phyloP scores from a whole-genome alignment of 2,329 filamentous ascomycete genomes.

The Xylogone sp. region DNA sequence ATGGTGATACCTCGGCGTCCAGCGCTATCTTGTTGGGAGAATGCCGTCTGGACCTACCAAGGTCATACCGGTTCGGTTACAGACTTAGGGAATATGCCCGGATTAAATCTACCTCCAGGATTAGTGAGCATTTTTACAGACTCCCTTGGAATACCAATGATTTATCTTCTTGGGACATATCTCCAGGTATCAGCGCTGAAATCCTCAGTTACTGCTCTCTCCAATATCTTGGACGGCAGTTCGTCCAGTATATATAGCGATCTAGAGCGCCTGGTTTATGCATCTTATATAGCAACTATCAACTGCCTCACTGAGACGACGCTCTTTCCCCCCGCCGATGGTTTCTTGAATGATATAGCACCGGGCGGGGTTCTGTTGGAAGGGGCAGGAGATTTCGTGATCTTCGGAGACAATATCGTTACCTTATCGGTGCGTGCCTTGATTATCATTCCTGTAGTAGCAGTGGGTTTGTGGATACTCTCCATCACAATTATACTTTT shows the following conservation, averaged over 20 bases:
- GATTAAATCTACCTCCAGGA: conserved; percentile 13
- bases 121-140: conserved; percentile 7
- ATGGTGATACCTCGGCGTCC: no score
- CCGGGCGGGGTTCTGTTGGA: conserved; percentile 6
- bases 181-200: conserved; percentile 4
- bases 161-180: conserved; percentile 2
- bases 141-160: conserved; percentile 5
- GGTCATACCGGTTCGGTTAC: conserved; percentile 17
- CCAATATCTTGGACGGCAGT: conserved; percentile 22
- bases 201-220: conserved; percentile 12
- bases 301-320: conserved; percentile 25
- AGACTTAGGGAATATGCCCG: conserved; percentile 13
- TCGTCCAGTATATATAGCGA: conserved; percentile 21
- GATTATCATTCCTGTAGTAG: conserved; percentile 16
- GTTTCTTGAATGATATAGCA: conserved; percentile 13
- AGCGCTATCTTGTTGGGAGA: conserved; percentile 12
- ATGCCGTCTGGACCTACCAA: conserved; percentile 24
- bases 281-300: conserved; percentile 22
- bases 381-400: conserved; percentile 22
- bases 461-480: not conserved
- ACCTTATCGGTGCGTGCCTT: conserved; percentile 21
- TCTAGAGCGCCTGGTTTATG: conserved; percentile 23
- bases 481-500: no score
- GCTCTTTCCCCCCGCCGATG: conserved; percentile 7
- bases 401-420: conserved; percentile 22